These are phyloP conservation scores for Aureobasidium uvarum DNA, from an alignment of 2,329 filamentous ascomycete species.

Conservation along the genomic window DNA sequence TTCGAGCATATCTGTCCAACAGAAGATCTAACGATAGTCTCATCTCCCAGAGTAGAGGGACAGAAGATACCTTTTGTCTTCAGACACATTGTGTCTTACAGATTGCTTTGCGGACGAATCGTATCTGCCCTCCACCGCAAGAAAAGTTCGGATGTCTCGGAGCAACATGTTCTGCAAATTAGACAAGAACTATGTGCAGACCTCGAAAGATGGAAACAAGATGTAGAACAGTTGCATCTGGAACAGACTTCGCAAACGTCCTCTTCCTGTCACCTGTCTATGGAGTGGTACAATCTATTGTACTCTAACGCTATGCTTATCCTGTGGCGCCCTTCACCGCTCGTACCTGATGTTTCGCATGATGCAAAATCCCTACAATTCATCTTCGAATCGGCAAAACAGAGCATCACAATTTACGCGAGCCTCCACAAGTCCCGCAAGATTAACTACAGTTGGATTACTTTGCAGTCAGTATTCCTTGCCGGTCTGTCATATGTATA, in stretches of 20 bases:
- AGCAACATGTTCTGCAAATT: slow-evolving; percentile 29
- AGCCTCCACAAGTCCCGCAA: slow-evolving; percentile 47
- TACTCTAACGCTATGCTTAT: slow-evolving; percentile 48
- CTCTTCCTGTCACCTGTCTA: slow-evolving; percentile 44
- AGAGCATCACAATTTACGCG: slow-evolving; percentile 47
- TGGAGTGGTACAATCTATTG: slow-evolving; percentile 47
- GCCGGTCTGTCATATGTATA: slow-evolving; percentile 50
- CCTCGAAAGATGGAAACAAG: slow-evolving; percentile 38
- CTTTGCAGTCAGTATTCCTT: slow-evolving; percentile 51
- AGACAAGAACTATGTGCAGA: slow-evolving; percentile 36
- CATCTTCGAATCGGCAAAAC: slow-evolving; percentile 43
- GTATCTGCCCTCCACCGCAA: slow-evolving; percentile 41
- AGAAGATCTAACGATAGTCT: slow-evolving; percentile 27
- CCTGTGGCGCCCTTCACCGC: slow-evolving; percentile 45
- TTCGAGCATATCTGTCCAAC: slow-evolving; percentile 43
- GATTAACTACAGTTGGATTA: slow-evolving; percentile 53
- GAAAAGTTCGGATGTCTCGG: slow-evolving; percentile 27
- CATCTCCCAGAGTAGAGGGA: not conserved
- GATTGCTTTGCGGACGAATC: slow-evolving; percentile 44
- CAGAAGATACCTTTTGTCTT: slow-evolving; percentile 34
- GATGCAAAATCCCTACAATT: slow-evolving; percentile 28
- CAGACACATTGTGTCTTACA: slow-evolving; percentile 44
- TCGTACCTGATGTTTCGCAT: slow-evolving; percentile 29
- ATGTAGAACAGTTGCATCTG: slow-evolving; percentile 35
- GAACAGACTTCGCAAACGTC: slow-evolving; percentile 32